Base-by-base conservation (phyloP, 805 yeast genomes). In the Metschnikowia gelsemii region DNA sequence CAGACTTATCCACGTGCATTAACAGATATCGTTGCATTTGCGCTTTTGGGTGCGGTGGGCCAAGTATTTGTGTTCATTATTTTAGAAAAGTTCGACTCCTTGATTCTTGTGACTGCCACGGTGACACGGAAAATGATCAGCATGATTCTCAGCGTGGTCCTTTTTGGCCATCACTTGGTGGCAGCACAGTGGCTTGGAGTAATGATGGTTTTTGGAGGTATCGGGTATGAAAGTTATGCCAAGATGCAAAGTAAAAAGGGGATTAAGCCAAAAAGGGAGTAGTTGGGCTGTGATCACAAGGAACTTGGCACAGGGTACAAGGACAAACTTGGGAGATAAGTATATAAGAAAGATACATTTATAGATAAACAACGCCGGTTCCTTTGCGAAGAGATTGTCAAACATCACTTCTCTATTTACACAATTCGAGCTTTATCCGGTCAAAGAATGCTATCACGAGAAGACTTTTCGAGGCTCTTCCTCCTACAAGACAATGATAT, bases 71-170 rank as follows among this genome's bases (percentile, higher is more conserved):
- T 93, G 31, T 93, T 90, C 58, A 63, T 80, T 39, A 88, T 96
- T 2, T 66, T 93, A 33, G 93, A 87, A 52, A 74, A 78, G 43
- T 93, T 87, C 58, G 96, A 91, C 35, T 87, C 96, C 2, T 68
- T 93, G 45, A 77, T 86, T 0, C 70, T 93, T 40, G 89, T 91
- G 21, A 91, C 96, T 29, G 91, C 95, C 13, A 93, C 98, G 0
- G 97, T 93, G 8, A 91, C 99, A 1, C 76, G 99, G 54, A 93
- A 93, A 58, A 91, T 93, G 96, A 70, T 89, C 35, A 88, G 97
- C 28, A 91, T 93, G 98, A 73, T 89, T 24, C 64, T 91, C 39
- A 85, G 96, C 55, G 96, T 93, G 37, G 61, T 87, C 3, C 66
- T 91, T 49, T 91, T 88, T 64, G 91, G 93, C n/a, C 97, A 93